phyloP scores from a whole-genome alignment of 2,329 filamentous ascomycete species.

The Colletotrichum sp. region DNA sequence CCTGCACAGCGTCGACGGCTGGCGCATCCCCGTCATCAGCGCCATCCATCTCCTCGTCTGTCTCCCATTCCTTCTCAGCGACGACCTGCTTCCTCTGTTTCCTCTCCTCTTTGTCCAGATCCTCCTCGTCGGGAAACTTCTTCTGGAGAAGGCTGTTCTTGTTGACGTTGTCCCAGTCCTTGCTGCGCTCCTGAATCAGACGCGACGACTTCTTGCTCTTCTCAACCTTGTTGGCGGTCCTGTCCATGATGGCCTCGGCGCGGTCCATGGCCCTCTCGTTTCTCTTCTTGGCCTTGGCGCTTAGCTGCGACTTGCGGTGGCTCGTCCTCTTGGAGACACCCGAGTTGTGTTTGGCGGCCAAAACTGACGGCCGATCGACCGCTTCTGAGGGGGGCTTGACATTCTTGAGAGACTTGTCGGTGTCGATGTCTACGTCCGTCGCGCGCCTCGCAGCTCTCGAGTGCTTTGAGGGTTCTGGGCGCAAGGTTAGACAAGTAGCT shows the following conservation, averaged over 20 bases:
- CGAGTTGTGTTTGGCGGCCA: slow-evolving; percentile 69
- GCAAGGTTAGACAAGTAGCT: slow-evolving; percentile 5
- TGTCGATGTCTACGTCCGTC: slow-evolving; percentile 71
- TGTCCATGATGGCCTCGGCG: slow-evolving; percentile 64
- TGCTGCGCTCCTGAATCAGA: slow-evolving; percentile 52
- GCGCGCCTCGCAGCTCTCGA: slow-evolving; percentile 79
- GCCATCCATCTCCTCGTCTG: slow-evolving; percentile 41
- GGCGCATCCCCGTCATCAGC: slow-evolving; percentile 14
- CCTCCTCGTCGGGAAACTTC: slow-evolving; percentile 25
- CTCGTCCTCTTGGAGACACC: slow-evolving; percentile 74
- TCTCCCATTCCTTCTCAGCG: slow-evolving; percentile 29
- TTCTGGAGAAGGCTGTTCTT: slow-evolving; percentile 26
- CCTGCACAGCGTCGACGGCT: background rate
- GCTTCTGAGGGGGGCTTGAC: slow-evolving; percentile 55
- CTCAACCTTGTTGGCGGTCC: slow-evolving; percentile 60
- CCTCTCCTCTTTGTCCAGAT: slow-evolving; percentile 24
- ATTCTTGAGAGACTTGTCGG: slow-evolving; percentile 73
- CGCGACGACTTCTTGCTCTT: slow-evolving; percentile 57
- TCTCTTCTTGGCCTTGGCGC: slow-evolving; percentile 58
- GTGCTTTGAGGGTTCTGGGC: slow-evolving; percentile 66
- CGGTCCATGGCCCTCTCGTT: slow-evolving; percentile 64
- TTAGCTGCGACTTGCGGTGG: slow-evolving; percentile 58
- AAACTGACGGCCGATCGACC: slow-evolving; percentile 66
- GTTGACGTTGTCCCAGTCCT: slow-evolving; percentile 66
- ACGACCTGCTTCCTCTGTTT: slow-evolving; percentile 23